Base-by-base conservation (phyloP, 1,284 basidiomycete species). In the Coniophora puteana region DNA sequence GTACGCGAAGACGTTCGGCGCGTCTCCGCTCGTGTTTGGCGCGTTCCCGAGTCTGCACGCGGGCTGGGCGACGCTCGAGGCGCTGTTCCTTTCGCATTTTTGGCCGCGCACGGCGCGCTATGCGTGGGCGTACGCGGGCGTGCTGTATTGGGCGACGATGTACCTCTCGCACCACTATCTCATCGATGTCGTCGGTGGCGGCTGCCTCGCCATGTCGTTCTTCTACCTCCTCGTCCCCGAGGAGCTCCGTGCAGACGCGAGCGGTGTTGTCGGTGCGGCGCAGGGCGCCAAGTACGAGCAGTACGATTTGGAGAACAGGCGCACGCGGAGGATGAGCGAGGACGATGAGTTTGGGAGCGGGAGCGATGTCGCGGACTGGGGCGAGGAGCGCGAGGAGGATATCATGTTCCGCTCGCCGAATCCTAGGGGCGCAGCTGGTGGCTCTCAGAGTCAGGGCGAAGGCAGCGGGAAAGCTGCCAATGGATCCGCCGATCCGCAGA, bases 81-180 rank as follows among this genome's bases (percentile, higher is more conserved):
- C 94, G 0, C 76, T 99, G 29, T 95, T 96, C 73, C 68, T 96
- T 48, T 83, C 87, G 23, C 93, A 99, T 67, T 98, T 98, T 67
- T 99, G 98, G 80, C 91, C 92, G 0, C 69, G 74, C 50, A 74
- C 74, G 14, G 73, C 76, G 12, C 67, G 67, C 41, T 78, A 78
- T 49, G 83, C 86, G 45, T 98, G 93, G 92, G 69, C 66, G 0
- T 98, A 99, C 63, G 82, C 83, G 2, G 82, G 79, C n/a, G 69
- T 92, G 24, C 76, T 99, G 2, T 99, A 96, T 65, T 98, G 94
- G 95, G 86, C 89, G 18, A 99, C 95, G 24, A 99, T 99, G 95
- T 96, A 96, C 70, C 82, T 95, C 52, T 92, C 89, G 5, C 93
- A 96, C 62, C 93, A 98, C 69, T 99, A 98, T 72, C 83, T 98